These are phyloP conservation scores for Pseudopyricularia cyperi DNA, from an alignment of 2,329 filamentous ascomycete genomes.

Conservation along the genomic window DNA sequence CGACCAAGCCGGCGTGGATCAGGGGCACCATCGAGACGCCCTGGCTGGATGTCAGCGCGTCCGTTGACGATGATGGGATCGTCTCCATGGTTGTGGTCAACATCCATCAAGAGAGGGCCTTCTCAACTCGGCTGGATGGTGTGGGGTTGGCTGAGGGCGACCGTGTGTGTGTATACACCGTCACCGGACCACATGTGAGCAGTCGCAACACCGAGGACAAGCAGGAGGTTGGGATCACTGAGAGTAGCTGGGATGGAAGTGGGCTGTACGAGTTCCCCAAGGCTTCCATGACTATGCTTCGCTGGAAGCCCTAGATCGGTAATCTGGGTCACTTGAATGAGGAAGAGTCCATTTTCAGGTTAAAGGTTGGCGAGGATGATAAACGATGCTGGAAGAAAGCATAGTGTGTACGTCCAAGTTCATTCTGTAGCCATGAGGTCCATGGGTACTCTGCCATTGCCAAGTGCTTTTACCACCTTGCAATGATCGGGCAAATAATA, in stretches of 20 bases:
- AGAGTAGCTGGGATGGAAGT: constrained; percentile 49
- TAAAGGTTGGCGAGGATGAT: no score
- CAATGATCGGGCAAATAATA: no score
- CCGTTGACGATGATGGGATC: constrained; percentile 41
- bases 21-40: constrained; percentile 53
- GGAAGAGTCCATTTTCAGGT: no score
- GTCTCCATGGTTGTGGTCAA: constrained; percentile 63
- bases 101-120: constrained; percentile 46
- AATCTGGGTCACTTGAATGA: no score
- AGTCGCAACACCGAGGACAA: constrained; percentile 50
- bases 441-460: no score
- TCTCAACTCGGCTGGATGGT: constrained; percentile 47
- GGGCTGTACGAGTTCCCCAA: constrained; percentile 53
- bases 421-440: no score
- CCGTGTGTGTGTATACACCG: constrained; percentile 46
- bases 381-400: no score
- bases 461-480: no score
- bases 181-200: constrained; percentile 42
- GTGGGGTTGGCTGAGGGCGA: constrained; percentile 18
- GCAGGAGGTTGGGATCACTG: constrained; percentile 34
- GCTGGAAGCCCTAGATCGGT: constrained; percentile 26
- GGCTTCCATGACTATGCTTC: constrained; percentile 56
- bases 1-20: constrained; percentile 54
- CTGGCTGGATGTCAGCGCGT: constrained; percentile 56
- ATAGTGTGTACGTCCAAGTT: no score